phyloP scores from a whole-genome alignment of 2,329 filamentous ascomycete species.

The Helotiales sp. region DNA sequence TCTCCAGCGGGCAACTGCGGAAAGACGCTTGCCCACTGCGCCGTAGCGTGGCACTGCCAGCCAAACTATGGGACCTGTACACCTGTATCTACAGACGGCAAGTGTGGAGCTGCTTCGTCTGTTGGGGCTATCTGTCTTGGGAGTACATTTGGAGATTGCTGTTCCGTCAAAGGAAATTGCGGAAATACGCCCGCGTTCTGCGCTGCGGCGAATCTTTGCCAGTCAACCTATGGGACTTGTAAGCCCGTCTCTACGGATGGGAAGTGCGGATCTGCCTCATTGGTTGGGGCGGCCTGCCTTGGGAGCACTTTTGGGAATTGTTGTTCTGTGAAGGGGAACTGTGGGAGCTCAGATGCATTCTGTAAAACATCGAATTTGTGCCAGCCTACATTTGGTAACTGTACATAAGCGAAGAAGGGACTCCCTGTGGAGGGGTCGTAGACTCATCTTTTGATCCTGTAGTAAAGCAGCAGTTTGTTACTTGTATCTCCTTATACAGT shows the following conservation, averaged over 20 bases:
- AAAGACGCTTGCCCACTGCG: too few relatives aligned
- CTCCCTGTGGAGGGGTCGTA: too few relatives aligned
- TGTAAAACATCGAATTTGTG: too few relatives aligned
- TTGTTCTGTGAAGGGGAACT: conserved; percentile 1
- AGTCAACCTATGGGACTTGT: background rate
- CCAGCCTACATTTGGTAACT: too few relatives aligned
- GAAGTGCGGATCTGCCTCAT: background rate
- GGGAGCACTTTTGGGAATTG: conserved; percentile 9
- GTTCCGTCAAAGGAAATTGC: conserved; percentile 6
- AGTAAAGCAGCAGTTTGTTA: too few relatives aligned
- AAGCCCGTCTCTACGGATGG: background rate
- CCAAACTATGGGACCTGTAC: background rate
- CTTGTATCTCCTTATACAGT: too few relatives aligned
- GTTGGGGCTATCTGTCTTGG: background rate
- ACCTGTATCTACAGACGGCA: background rate
- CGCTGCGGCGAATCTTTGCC: background rate
- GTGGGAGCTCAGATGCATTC: too few relatives aligned
- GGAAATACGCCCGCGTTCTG: background rate
- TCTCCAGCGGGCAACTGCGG: too few relatives aligned
- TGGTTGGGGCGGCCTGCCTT: background rate
- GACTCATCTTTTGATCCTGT: too few relatives aligned
- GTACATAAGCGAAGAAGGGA: too few relatives aligned
- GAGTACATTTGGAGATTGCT: conserved; percentile 1
- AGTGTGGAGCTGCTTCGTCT: background rate
- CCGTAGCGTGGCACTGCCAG: background rate